Base-by-base conservation (phyloP, 768 basidiomycete genomes). In the Rubroboletus pulcherrimus region DNA sequence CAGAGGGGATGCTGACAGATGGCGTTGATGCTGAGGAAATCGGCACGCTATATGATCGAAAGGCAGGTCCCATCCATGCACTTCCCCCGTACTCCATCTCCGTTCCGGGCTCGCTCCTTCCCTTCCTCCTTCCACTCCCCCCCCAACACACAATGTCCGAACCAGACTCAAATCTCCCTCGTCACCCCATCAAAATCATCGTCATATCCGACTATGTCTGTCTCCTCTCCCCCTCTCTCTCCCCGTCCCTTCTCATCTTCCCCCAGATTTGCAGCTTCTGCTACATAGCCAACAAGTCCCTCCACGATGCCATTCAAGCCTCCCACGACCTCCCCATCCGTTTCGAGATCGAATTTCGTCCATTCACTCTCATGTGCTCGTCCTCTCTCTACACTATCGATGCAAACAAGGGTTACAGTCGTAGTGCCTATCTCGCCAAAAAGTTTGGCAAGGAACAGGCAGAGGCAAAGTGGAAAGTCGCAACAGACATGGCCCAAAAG, bases 221-320 rank as follows among this genome's bases (percentile, higher is more conserved):
- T 70, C 11, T 21, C 39, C 12, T 40, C 31, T 15, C 10, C 12
- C 12, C 30, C 21, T n/a, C 48, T 3, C 26, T 21, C 17, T 9
- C 39, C 15, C 14, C 19, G 26, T 29, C 5, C 24, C 2, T 39
- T 26, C 64, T 66, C 62, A 63, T 33, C 38, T n/a, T 33, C 17
- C 8, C 9, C 26, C 53, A 72, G 71, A 56, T 70, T 24, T 75
- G 74, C 57, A 56, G 54, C 42, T 75, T 74, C 56, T 77, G 75
- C 46, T 76, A 75, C 63, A 72, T 77, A 44, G 72, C 64, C 19
- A 63, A 70, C 64, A 74, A 74, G 63, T 65, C 71, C 29, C 66
- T 76, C 45, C 61, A 68, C 8, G 66, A 65, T 21, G 75, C 75
- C n/a, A 75, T 76, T 54, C 57, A 68, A 1, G 70, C 66, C 15